These are phyloP conservation scores for Cydonia oblonga DNA, from an alignment of 331 rosid species.

Conservation along the genomic window DNA sequence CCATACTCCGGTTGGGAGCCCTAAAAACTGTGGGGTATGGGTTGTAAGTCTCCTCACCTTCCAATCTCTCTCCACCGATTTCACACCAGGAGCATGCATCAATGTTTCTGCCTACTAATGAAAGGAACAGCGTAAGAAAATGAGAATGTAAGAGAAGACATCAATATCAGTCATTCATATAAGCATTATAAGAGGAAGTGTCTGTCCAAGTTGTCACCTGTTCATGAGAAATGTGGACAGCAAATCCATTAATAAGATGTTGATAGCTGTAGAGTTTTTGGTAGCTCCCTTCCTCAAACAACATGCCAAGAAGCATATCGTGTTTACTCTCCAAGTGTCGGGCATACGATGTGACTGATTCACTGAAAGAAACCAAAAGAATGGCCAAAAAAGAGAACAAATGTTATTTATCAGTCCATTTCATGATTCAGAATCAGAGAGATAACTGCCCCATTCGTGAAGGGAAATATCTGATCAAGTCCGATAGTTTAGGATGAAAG, in stretches of 20 bases:
- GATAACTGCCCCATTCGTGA: neutral
- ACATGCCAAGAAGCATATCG: conserved; percentile 84
- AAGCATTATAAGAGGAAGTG: conserved; percentile 2
- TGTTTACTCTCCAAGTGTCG: conserved; percentile 83
- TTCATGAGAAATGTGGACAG: conserved; percentile 77
- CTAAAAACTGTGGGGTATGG: conserved; percentile 95
- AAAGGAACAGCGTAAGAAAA: conserved; percentile 31
- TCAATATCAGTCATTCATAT: conserved; percentile 4
- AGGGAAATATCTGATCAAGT: conserved; percentile 1
- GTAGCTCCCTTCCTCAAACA: conserved; percentile 74
- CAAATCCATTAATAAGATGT: conserved; percentile 96
- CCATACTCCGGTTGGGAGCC: conserved; percentile 99
- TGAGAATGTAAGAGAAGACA: conserved; percentile 23
- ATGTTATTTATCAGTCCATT: neutral
- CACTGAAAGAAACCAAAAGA: conserved; percentile 44
- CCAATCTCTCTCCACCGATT: conserved; percentile 89
- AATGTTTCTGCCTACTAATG: conserved; percentile 91
- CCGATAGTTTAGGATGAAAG: neutral
- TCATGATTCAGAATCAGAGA: neutral
- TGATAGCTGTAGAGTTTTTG: conserved; percentile 81
- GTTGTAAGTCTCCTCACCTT: conserved; percentile 86
- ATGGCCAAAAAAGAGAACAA: conserved; percentile 3
- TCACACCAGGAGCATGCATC: conserved; percentile 78
- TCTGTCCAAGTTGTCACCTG: conserved; percentile 66
- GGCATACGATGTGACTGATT: conserved; percentile 68